Evolutionary conservation across 176 grass and related monocot genomes (phyloP).

Genomic region (Zizania latifolia): DNA sequence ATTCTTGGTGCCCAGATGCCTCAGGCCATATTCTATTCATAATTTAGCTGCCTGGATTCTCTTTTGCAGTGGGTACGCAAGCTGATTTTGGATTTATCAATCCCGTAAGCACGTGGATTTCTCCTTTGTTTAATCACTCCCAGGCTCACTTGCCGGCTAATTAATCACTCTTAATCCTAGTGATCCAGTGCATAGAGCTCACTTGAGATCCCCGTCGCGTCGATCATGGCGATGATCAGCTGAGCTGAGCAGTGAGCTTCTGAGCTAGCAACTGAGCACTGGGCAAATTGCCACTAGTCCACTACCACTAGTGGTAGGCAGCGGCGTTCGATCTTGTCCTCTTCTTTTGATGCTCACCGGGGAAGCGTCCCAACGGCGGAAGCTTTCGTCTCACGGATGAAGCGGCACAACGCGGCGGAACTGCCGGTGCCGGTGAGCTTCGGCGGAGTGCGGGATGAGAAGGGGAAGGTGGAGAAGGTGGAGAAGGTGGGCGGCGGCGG

Average conservation of each 20-base stretch:
- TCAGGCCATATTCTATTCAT: too few relatives aligned
- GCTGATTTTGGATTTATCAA: constrained; percentile 14
- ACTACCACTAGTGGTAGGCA: neutral
- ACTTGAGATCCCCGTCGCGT: constrained; percentile 5
- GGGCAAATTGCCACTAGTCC: too few relatives aligned
- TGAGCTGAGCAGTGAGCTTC: neutral
- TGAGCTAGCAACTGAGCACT: neutral
- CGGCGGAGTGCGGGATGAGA: neutral
- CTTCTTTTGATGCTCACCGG: neutral
- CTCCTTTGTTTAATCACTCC: neutral
- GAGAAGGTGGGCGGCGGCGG: neutral
- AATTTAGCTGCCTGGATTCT: neutral
- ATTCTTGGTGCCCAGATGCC: too few relatives aligned
- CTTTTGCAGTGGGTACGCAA: neutral
- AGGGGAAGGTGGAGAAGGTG: neutral
- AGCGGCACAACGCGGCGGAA: constrained; percentile 23
- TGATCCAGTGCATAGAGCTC: neutral
- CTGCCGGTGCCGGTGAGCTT: constrained; percentile 16
- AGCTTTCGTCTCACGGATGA: constrained; percentile 25
- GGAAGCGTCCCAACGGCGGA: too few relatives aligned
- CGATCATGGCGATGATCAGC: neutral
- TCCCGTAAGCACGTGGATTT: neutral
- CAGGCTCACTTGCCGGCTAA: too few relatives aligned
- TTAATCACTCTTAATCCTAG: neutral
- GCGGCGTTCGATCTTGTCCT: neutral